Base-by-base conservation (phyloP, 257 asterid species). In the Gentiana macrophylla region DNA sequence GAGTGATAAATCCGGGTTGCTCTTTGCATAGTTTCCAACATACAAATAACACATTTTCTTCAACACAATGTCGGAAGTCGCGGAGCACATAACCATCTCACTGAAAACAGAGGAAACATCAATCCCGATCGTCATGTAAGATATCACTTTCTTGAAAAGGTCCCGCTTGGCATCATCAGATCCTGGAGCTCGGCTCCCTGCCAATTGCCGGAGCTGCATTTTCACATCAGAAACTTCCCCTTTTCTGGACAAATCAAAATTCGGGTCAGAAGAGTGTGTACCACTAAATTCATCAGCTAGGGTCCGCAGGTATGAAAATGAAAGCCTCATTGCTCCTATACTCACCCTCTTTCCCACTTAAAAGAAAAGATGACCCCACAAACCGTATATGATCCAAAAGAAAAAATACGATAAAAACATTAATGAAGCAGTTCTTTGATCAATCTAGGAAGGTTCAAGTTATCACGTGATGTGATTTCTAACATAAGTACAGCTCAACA, bases 41-140 rank as follows among this genome's bases (percentile, higher is more conserved):
- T 92, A 92, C 56, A 92, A 76, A 60, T 92, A 92, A 67, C 97
- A 92, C 99, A 88, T 92, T 79, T 92, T 92, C 72, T 92, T 88
- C 33, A 88, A 94, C 72, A 92, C 95, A 12, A 92, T 92, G 70
- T 92, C 99, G 0, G 99, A 83, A 32, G 97, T 88, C 2, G 95
- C 95, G 24, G 97, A 88, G 78, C 99, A 92, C 99, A 92, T 92
- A 71, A 92, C 99, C 99, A 88, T 92, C 73, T 92, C 97, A 53
- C 97, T 88, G 54, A 92, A 92, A 57, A 88, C 94, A 3, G 97
- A 85, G 37, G 97, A 92, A 41, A 92, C 97, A 5, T 92, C 97
- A 41, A 92, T 81, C 62, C 97, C 95, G 56, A 92, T 86, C 3
- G 97, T 92, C 99, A 92, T 92, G 80, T 89, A 86, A 2, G 97